These are phyloP conservation scores for Linum usitatissimum DNA, from an alignment of 345 rosid species.

Conservation along the genomic window DNA sequence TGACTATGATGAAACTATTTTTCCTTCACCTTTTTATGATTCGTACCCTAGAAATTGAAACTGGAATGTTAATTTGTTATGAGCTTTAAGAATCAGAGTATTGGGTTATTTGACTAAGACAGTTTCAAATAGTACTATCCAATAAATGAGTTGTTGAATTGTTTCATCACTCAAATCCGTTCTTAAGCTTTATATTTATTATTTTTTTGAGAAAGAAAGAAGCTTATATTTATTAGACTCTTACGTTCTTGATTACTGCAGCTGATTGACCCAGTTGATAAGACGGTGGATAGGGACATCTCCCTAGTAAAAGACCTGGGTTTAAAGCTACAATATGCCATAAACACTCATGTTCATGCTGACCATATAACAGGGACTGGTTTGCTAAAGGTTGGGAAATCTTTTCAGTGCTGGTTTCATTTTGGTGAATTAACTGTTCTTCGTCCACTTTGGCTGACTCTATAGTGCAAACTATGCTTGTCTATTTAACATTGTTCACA, in stretches of 20 bases:
- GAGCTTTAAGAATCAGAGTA: not conserved
- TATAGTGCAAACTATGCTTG: not conserved
- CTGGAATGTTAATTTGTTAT: not conserved
- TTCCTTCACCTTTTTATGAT: not conserved
- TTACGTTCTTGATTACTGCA: slow-evolving; percentile 13
- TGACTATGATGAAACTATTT: too few relatives aligned
- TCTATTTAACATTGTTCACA: slow-evolving; percentile 14
- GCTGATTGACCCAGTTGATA: slow-evolving; percentile 96
- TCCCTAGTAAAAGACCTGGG: slow-evolving; percentile 57
- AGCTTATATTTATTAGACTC: too few relatives aligned
- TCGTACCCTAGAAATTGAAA: not conserved
- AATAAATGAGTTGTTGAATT: too few relatives aligned
- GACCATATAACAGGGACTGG: slow-evolving; percentile 96
- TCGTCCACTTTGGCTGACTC: not conserved
- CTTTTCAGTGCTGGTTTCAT: not conserved
- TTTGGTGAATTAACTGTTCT: not conserved
- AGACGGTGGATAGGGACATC: slow-evolving; percentile 79
- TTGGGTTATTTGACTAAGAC: not conserved
- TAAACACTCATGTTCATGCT: slow-evolving; percentile 97
- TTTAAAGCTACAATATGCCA: slow-evolving; percentile 61
- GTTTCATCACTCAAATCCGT: not conserved
- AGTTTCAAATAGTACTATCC: not conserved
- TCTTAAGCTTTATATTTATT: not conserved
- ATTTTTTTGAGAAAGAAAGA: too few relatives aligned
- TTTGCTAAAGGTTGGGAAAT: slow-evolving; percentile 51